Conservation (phyloP, 2,329 filamentous ascomycete genomes). For the Aspergillus spinulosporus region DNA sequence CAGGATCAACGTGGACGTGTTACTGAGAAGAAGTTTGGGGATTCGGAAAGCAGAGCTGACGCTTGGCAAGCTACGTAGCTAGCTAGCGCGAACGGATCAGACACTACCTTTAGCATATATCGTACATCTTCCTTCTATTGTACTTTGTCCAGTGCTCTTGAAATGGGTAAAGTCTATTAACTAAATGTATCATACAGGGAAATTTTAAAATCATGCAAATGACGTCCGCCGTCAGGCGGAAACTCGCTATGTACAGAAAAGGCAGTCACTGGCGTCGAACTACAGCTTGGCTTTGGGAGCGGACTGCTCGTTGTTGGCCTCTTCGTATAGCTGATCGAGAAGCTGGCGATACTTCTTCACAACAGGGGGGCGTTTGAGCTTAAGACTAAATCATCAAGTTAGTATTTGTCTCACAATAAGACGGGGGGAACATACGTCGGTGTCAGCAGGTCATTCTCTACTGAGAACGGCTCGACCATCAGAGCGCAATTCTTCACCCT, state of each 20-base stretch:
- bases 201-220: constrained; percentile 13
- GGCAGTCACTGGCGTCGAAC: neutral
- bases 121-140: too few relatives aligned
- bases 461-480: constrained; percentile 83
- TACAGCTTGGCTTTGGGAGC: constrained; percentile 46
- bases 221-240: neutral
- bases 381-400: constrained; percentile 54
- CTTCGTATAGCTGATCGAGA: constrained; percentile 62
- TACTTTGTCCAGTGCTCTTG: neutral
- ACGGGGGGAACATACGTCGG: constrained; percentile 40
- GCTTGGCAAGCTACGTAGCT: neutral
- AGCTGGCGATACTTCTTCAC: constrained; percentile 61
- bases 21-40: neutral
- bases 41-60: neutral
- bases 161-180: neutral
- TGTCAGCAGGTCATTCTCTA: constrained; percentile 79
- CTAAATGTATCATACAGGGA: constrained; percentile 10
- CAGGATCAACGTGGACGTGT: neutral
- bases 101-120: neutral
- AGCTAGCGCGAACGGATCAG: neutral
- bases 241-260: constrained; percentile 9
- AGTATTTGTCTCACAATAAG: neutral
- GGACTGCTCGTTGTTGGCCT: constrained; percentile 46
- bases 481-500: constrained; percentile 72
- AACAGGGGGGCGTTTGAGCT: constrained; percentile 69